Evolutionary conservation across 805 yeast genomes (phyloP).

Genomic region (Ascoidea asiatica): DNA sequence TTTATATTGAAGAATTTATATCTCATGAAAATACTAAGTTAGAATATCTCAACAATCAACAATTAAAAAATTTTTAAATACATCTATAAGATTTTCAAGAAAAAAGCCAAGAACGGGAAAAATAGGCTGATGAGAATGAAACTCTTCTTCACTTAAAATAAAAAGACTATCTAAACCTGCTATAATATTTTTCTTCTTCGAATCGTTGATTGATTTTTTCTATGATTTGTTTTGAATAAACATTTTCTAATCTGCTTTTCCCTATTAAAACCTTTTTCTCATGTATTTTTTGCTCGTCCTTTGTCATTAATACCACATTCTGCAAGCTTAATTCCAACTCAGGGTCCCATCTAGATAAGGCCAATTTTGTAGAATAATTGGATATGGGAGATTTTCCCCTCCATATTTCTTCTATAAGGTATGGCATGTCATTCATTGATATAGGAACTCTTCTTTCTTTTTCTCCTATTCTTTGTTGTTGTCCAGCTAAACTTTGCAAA

Average conservation of each 20-base stretch:
- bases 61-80: too few relatives aligned
- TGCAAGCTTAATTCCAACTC: constrained; percentile 47
- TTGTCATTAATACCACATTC: constrained; percentile 78
- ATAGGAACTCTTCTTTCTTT: constrained; percentile 66
- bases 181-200: constrained; percentile 62
- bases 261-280: constrained; percentile 65
- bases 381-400: constrained; percentile 86
- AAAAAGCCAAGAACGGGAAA: too few relatives aligned
- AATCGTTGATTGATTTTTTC: constrained; percentile 49
- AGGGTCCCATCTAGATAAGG: constrained; percentile 80
- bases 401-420: constrained; percentile 81
- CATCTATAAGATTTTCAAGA: too few relatives aligned
- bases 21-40: too few relatives aligned
- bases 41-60: too few relatives aligned
- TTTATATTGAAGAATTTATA: too few relatives aligned
- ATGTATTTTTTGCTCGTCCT: constrained; percentile 73
- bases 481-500: constrained; percentile 75
- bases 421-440: constrained; percentile 59
- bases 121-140: too few relatives aligned
- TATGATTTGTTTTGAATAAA: constrained; percentile 48
- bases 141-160: too few relatives aligned
- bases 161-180: constrained; percentile 35
- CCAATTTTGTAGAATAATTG: constrained; percentile 65
- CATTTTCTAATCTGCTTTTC: constrained; percentile 44
- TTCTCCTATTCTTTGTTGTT: constrained; percentile 65